These are phyloP conservation scores for Solanum stenotomum DNA, from an alignment of 257 asterid genomes.

Conservation along the genomic window DNA sequence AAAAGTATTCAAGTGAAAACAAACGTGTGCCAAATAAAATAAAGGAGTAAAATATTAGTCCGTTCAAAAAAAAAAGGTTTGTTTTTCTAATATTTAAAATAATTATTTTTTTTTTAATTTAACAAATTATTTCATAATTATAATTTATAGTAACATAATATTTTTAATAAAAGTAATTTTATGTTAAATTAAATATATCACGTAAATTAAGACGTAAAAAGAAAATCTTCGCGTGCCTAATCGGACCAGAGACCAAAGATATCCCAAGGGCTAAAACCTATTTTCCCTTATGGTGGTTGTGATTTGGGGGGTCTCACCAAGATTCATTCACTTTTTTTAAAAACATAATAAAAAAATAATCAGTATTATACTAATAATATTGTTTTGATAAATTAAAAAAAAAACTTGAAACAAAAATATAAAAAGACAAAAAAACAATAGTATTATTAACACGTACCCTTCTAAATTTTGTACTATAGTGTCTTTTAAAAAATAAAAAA, in stretches of 20 bases:
- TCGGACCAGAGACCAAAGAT: background rate
- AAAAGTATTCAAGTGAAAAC: background rate
- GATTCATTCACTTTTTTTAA: slow-evolving; percentile 3
- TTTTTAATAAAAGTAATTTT: no score
- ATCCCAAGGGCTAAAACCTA: background rate
- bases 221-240: background rate
- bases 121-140: background rate
- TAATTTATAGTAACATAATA: no score
- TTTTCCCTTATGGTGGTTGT: slow-evolving; percentile 11
- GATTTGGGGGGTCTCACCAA: slow-evolving; percentile 33
- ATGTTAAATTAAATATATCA: background rate
- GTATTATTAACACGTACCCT: background rate
- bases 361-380: background rate
- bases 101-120: background rate
- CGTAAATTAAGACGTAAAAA: background rate
- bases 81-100: background rate
- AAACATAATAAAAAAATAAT: no score
- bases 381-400: background rate
- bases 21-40: background rate
- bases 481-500: background rate
- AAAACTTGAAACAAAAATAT: background rate
- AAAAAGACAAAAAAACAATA: background rate
- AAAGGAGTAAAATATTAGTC: background rate
- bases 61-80: background rate
- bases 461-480: background rate